phyloP scores from a whole-genome alignment of 2,329 filamentous ascomycete genomes.

The Fusarium napiforme region DNA sequence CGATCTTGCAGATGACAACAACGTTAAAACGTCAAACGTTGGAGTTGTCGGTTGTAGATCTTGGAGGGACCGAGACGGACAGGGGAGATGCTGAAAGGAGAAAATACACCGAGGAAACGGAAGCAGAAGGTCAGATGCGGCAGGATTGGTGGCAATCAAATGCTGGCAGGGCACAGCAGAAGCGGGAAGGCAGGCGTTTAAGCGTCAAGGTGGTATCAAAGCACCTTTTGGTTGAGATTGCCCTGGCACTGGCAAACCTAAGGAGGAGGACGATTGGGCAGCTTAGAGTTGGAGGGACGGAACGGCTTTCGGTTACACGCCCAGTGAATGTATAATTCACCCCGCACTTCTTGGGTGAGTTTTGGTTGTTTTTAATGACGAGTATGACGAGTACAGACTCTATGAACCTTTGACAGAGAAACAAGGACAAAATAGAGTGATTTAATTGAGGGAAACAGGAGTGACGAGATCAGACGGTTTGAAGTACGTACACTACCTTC shows the following conservation, averaged over 20 bases:
- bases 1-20: constrained; percentile 26
- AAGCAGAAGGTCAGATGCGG: constrained; percentile 43
- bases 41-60: constrained; percentile 21
- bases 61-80: constrained; percentile 28
- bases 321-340: constrained; percentile 38
- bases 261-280: constrained; percentile 36
- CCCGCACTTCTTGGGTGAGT: constrained; percentile 42
- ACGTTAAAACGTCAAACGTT: constrained; percentile 36
- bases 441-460: constrained; percentile 24
- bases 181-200: constrained; percentile 36
- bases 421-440: constrained; percentile 40
- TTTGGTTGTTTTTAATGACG: constrained; percentile 10
- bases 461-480: constrained; percentile 19
- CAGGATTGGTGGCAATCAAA: constrained; percentile 39
- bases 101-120: constrained; percentile 33
- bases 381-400: constrained; percentile 25
- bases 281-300: constrained; percentile 45
- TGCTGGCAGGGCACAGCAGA: constrained; percentile 41
- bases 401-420: constrained; percentile 1
- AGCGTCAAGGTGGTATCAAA: constrained; percentile 33
- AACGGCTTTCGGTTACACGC: constrained; percentile 44
- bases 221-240: constrained; percentile 37
- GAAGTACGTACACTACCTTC: constrained; percentile 45
- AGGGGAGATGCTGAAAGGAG: constrained; percentile 32
- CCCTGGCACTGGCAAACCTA: constrained; percentile 29